phyloP scores from a whole-genome alignment of 1,284 basidiomycete species.

The Entoloma clypeatum region DNA sequence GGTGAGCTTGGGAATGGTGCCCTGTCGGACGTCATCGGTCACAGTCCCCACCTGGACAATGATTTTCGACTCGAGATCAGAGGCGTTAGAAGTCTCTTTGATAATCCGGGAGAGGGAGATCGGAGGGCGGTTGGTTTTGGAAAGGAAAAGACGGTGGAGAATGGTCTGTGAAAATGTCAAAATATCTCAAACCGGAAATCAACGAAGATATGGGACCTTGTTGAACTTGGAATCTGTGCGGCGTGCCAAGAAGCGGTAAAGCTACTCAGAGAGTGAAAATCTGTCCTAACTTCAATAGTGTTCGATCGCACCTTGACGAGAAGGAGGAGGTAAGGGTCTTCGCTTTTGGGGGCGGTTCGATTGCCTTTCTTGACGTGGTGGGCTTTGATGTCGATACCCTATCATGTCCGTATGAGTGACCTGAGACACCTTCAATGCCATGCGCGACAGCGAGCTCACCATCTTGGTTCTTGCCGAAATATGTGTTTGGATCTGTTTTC shows the following conservation, averaged over 20 bases:
- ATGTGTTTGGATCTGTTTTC: slow-evolving; percentile 39
- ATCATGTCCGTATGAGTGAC: slow-evolving; percentile 17
- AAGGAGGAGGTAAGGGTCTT: slow-evolving; percentile 98
- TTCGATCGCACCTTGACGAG: slow-evolving; percentile 83
- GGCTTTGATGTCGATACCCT: slow-evolving; percentile 97
- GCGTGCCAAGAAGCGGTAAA: slow-evolving; percentile 98
- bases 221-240: slow-evolving; percentile 97
- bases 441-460: slow-evolving; percentile 57
- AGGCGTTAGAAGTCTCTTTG: slow-evolving; percentile 71
- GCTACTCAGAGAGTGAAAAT: slow-evolving; percentile 44
- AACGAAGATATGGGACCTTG: slow-evolving; percentile 56
- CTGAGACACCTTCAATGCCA: slow-evolving; percentile 20
- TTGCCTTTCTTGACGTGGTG: slow-evolving; percentile 99
- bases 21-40: slow-evolving; percentile 93
- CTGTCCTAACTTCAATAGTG: slow-evolving; percentile 8
- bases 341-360: slow-evolving; percentile 94
- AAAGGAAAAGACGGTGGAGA: slow-evolving; percentile 96
- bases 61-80: slow-evolving; percentile 77
- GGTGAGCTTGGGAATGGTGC: slow-evolving; percentile 86
- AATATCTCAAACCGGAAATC: slow-evolving; percentile 7
- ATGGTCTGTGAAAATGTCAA: slow-evolving; percentile 58
- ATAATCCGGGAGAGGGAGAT: slow-evolving; percentile 90
- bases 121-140: slow-evolving; percentile 96
- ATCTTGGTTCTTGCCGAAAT: slow-evolving; percentile 65
- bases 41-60: slow-evolving; percentile 91